Conservation (phyloP, 257 asterid species). For the Fraxinus americana region DNA sequence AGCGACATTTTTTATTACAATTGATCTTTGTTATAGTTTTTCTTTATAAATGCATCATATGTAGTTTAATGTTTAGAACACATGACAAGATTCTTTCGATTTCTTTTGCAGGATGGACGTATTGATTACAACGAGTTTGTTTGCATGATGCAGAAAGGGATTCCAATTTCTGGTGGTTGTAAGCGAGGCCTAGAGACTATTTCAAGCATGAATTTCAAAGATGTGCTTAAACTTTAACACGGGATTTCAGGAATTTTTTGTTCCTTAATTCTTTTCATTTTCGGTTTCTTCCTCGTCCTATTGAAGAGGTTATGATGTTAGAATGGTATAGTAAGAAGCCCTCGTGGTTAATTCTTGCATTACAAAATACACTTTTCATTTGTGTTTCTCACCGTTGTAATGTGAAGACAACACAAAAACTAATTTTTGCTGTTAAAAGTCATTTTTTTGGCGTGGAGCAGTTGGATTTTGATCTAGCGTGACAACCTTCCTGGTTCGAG, state of each 20-base stretch:
- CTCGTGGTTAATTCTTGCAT: background rate
- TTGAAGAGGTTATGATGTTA: slow-evolving; percentile 10
- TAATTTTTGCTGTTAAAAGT: background rate
- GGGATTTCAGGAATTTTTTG: slow-evolving; percentile 7
- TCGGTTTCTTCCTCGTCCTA: background rate
- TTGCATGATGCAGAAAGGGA: slow-evolving; percentile 79
- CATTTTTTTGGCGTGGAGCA: background rate
- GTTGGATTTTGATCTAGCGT: too few species aligned
- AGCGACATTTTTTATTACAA: background rate
- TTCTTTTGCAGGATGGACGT: slow-evolving; percentile 72
- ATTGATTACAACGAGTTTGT: slow-evolving; percentile 80
- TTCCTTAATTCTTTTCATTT: background rate
- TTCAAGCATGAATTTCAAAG: slow-evolving; percentile 73
- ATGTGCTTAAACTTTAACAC: slow-evolving; percentile 53
- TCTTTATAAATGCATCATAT: background rate
- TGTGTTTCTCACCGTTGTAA: background rate
- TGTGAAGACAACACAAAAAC: background rate
- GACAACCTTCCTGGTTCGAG: too few species aligned
- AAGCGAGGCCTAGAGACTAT: slow-evolving; percentile 64
- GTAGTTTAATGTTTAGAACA: background rate
- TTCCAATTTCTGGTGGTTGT: slow-evolving; percentile 51
- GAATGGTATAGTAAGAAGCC: slow-evolving; percentile 15
- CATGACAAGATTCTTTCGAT: background rate
- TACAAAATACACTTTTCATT: background rate
- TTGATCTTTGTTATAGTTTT: background rate